Evolutionary conservation across 164 flowering plant species (phyloP).

Genomic region (Protea cynaroides): DNA sequence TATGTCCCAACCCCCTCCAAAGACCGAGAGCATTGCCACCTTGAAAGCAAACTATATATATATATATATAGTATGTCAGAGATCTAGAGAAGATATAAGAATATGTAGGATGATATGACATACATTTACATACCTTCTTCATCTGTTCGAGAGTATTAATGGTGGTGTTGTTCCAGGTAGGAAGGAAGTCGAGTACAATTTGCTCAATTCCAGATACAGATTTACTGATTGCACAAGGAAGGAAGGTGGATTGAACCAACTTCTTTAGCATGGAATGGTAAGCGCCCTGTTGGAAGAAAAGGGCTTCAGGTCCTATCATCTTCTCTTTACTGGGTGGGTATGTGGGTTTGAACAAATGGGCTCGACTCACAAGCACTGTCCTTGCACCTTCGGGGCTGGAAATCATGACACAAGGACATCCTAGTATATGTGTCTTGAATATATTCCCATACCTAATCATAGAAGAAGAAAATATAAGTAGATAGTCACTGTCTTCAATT

Average conservation of each 20-base stretch:
- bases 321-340: conserved; percentile 76
- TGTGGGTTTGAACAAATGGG: conserved; percentile 67
- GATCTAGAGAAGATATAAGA: no score
- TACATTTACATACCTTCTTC: conserved; percentile 72
- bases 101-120: no score
- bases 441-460: conserved; percentile 61
- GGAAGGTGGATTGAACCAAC: conserved; percentile 60
- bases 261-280: conserved; percentile 69
- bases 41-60: conserved; percentile 57
- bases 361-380: conserved; percentile 48
- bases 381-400: conserved; percentile 74
- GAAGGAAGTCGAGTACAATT: conserved; percentile 39
- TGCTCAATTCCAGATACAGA: conserved; percentile 49
- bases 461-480: neutral
- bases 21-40: conserved; percentile 68
- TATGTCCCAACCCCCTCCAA: conserved; percentile 33
- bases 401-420: conserved; percentile 91
- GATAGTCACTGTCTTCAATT: neutral
- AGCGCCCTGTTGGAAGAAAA: conserved; percentile 80
- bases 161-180: conserved; percentile 37
- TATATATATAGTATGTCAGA: no score
- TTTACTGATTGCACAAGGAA: conserved; percentile 49
- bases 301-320: conserved; percentile 73
- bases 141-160: conserved; percentile 62
- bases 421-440: conserved; percentile 81